phyloP scores from a whole-genome alignment of 371 early-diverging fungal species.

The Syncephalastrum contaminatum region DNA sequence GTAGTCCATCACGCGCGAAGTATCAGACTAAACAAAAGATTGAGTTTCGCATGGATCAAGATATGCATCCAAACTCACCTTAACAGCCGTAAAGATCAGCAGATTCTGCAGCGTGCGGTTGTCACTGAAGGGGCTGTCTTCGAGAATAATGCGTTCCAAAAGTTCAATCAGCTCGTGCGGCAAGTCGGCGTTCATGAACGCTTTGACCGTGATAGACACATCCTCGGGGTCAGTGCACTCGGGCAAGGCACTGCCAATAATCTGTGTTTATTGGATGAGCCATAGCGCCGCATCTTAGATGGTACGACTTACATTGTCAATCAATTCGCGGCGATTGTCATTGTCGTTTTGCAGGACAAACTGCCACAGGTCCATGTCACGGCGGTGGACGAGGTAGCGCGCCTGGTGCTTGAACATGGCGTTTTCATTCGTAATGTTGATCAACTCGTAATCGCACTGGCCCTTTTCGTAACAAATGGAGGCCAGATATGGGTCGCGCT shows the following conservation, averaged over 20 bases:
- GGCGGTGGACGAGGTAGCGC: conserved; percentile 90
- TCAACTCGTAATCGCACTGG: conserved; percentile 90
- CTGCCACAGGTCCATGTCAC: conserved; percentile 85
- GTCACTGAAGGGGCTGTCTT: conserved; percentile 88
- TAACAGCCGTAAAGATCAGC: conserved; percentile 96
- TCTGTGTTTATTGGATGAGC: conserved; percentile 16
- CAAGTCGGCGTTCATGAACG: conserved; percentile 95
- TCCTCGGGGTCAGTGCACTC: conserved; percentile 97
- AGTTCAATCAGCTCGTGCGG: conserved; percentile 95
- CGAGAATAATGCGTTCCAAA: conserved; percentile 94
- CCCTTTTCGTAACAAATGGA: conserved; percentile 95
- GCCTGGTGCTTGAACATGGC: conserved; percentile 99
- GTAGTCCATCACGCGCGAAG: conserved; percentile 91
- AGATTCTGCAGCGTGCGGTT: conserved; percentile 96
- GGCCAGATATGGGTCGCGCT: conserved; percentile 96
- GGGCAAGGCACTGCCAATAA: conserved; percentile 86
- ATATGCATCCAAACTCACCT: conserved; percentile 32
- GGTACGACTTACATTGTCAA: conserved; percentile 78
- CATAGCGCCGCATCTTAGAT: neutral
- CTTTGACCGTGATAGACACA: conserved; percentile 95
- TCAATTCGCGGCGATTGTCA: conserved; percentile 80
- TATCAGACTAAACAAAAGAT: conserved; percentile 61
- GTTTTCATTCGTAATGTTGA: conserved; percentile 94
- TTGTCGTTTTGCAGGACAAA: conserved; percentile 79
- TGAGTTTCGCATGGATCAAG: too few species aligned